Conservation (phyloP, 1,139 yeast genomes). For the Debaryomyces singareniensis region DNA sequence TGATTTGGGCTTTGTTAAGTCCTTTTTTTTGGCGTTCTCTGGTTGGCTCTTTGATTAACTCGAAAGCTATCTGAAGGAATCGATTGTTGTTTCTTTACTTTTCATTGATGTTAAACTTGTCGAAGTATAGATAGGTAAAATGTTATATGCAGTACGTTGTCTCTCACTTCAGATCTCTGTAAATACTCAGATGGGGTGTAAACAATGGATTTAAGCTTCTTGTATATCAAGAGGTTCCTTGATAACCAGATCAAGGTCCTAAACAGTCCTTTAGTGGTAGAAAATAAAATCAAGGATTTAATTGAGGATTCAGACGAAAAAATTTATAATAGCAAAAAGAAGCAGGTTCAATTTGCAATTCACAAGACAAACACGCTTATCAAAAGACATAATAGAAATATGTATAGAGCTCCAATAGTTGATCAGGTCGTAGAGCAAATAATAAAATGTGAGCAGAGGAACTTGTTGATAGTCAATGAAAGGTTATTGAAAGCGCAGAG, state of each 20-base stretch:
- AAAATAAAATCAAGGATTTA: conserved; percentile 5
- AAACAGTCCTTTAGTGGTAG: conserved; percentile 16
- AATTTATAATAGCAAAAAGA: conserved; percentile 10
- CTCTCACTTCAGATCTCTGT: too few species aligned
- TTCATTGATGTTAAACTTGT: too few species aligned
- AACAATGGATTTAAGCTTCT: conserved; percentile 14
- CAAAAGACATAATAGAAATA: conserved; percentile 21
- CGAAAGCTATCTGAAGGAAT: too few species aligned
- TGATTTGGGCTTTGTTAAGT: too few species aligned
- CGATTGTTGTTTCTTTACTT: too few species aligned
- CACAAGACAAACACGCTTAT: conserved; percentile 22
- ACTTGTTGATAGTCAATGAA: conserved; percentile 22
- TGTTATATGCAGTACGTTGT: too few species aligned
- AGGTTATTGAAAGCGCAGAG: conserved; percentile 16
- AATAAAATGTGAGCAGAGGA: conserved; percentile 25
- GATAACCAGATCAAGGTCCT: conserved; percentile 21
- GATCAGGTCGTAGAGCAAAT: conserved; percentile 33
- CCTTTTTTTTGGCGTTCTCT: too few species aligned
- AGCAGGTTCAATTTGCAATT: conserved; percentile 18
- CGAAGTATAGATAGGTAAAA: too few species aligned
- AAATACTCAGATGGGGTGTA: too few species aligned
- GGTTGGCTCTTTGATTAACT: too few species aligned
- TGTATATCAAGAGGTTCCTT: conserved; percentile 25
- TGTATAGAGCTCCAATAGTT: conserved; percentile 24
- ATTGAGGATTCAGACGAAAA: conserved; percentile 3